phyloP scores from a whole-genome alignment of 768 basidiomycete species.

The Suillus fuscotomentosus region DNA sequence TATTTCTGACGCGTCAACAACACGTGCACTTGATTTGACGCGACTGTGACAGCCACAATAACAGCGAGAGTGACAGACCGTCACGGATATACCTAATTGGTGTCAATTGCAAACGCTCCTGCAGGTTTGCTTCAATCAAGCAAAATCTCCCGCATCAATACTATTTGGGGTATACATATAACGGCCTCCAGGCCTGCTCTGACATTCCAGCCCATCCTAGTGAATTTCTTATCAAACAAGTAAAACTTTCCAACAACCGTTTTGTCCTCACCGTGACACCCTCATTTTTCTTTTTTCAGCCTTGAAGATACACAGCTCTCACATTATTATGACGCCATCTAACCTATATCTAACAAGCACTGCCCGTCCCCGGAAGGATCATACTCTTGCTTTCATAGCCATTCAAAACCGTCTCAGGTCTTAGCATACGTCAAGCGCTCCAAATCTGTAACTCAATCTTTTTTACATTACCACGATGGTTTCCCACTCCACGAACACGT shows the following conservation, averaged over 20 bases:
- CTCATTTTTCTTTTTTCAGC: neutral
- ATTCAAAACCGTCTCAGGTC: neutral
- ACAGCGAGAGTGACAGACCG: neutral
- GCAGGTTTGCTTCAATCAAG: slow-evolving; percentile 6
- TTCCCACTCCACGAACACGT: slow-evolving; percentile 13
- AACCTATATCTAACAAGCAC: neutral
- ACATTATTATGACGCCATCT: neutral
- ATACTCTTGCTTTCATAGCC: neutral
- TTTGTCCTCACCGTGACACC: neutral
- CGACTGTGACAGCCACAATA: slow-evolving; percentile 2
- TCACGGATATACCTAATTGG: neutral
- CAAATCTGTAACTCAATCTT: slow-evolving; percentile 2
- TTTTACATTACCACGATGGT: slow-evolving; percentile 4
- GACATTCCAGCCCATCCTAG: neutral
- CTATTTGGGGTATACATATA: neutral
- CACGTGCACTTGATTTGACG: slow-evolving; percentile 24
- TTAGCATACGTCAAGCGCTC: neutral
- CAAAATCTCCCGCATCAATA: neutral
- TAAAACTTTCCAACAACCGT: neutral
- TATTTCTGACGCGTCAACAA: slow-evolving; percentile 20
- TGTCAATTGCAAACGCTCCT: slow-evolving; percentile 1
- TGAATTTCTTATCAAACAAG: neutral
- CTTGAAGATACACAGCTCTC: neutral
- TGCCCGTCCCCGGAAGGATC: neutral
- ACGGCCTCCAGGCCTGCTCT: neutral